These are phyloP conservation scores for Diospyros lotus DNA, from an alignment of 148 eudicot genomes.

Conservation along the genomic window DNA sequence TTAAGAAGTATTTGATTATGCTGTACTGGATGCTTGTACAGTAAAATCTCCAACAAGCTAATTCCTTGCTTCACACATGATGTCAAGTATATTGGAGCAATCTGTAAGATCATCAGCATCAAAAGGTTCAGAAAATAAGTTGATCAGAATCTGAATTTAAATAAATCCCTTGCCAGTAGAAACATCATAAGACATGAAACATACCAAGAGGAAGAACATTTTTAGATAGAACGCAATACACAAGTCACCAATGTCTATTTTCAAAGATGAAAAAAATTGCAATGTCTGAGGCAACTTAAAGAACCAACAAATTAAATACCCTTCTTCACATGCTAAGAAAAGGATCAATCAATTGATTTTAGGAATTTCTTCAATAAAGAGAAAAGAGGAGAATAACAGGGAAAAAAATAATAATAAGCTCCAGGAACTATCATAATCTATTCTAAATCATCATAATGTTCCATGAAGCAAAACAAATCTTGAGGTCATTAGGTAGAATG, in stretches of 20 bases:
- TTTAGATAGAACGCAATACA: background rate
- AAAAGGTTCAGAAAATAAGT: background rate
- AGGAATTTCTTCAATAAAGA: background rate
- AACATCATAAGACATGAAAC: no score
- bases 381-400: background rate
- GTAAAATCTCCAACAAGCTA: conserved; percentile 75
- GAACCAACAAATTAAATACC: background rate
- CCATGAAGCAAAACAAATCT: background rate
- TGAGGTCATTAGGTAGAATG: background rate
- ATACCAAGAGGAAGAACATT: no score
- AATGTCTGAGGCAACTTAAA: background rate
- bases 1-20: conserved; percentile 69
- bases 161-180: no score
- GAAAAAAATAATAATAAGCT: background rate
- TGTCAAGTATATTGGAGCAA: conserved; percentile 88
- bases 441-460: background rate
- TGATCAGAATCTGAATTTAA: background rate
- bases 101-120: conserved; percentile 35
- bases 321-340: background rate
- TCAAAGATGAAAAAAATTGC: background rate
- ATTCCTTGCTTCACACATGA: conserved; percentile 81
- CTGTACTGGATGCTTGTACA: conserved; percentile 76
- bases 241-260: background rate
- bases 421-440: background rate
- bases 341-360: background rate